Base-by-base conservation (phyloP, 2,329 filamentous ascomycete species). In the Podosphaera xanthii region DNA sequence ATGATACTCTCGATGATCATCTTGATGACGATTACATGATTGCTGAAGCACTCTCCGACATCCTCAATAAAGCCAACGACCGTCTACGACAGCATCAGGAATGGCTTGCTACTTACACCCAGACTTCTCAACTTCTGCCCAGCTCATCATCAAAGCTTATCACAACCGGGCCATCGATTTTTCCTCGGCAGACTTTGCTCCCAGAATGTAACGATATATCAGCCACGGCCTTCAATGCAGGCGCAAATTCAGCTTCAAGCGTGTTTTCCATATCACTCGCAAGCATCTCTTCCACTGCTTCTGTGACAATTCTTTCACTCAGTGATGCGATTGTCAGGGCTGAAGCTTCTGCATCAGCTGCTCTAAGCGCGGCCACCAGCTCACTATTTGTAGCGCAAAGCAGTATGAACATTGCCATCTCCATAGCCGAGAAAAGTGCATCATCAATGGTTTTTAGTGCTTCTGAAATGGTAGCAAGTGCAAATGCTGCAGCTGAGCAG, bases 371-470 rank as follows among this genome's bases (percentile, higher is more conserved):
- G 0, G 58, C 38, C 40, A 58, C 55, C 1, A 59, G 52, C 31
- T 44, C 61, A 30, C 7, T 57, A 4, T 61, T 58, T 2, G 55
- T 57, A 34, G 55, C 55, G 7, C 38, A 57, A 34, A 46, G 12
- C 14, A 57, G 55, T 46, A 57, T 57, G 10, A 58, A 60, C 22
- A 61, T 42, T 58, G 60, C 59, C 14, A 38, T 63, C 4, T 54
- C 42, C 4, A 48, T 46, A 4, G 57, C 58, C 8, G 59, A 63
- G 57, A 59, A 40, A n/a, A 62, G 57, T 58, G 61, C 61, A 3
- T 57, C 55, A 3, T 12, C 34, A 5, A 46, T 46, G 8, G 55
- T 57, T 44, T n/a, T 36, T 34, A 61, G 58, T 42, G 44, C 30
- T 1, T 55, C 60, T 44, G 30, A 46, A 12, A 57, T 57, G 4